Evolutionary conservation across 768 basidiomycete genomes (phyloP).

Genomic region (Rhodocollybia butyracea): DNA sequence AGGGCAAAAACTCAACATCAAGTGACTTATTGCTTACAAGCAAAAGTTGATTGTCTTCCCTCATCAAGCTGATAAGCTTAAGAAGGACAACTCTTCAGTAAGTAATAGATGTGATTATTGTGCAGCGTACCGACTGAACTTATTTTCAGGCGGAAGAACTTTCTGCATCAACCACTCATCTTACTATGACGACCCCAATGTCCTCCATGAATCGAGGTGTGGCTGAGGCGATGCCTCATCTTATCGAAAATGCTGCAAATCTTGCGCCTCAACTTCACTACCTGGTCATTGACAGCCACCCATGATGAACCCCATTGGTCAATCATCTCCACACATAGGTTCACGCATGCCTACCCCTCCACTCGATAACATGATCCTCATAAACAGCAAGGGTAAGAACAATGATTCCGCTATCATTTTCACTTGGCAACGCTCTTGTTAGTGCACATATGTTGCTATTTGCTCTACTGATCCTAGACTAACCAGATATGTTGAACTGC

Average conservation of each 20-base stretch:
- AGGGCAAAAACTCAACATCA: conserved; percentile 93
- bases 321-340: conserved; percentile 98
- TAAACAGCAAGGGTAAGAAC: conserved; percentile 88
- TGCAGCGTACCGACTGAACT: conserved; percentile 10
- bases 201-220: conserved; percentile 99
- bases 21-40: conserved; percentile 93
- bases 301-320: conserved; percentile 90
- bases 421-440: conserved; percentile 73
- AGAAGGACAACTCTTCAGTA: conserved; percentile 92
- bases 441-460: conserved; percentile 44
- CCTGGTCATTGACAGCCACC: conserved; percentile 97
- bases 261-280: conserved; percentile 76
- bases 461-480: conserved; percentile 10
- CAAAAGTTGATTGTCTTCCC: conserved; percentile 93
- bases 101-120: conserved; percentile 26
- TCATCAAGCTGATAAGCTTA: conserved; percentile 90
- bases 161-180: conserved; percentile 70
- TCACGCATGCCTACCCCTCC: conserved; percentile 98
- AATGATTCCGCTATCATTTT: conserved; percentile 93
- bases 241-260: conserved; percentile 96
- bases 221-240: conserved; percentile 98
- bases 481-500: conserved; percentile 44
- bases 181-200: conserved; percentile 85
- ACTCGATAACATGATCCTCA: conserved; percentile 84
- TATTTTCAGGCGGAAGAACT: conserved; percentile 73